phyloP scores from a whole-genome alignment of 208 protist genomes.

The Leishmania arabica region DNA sequence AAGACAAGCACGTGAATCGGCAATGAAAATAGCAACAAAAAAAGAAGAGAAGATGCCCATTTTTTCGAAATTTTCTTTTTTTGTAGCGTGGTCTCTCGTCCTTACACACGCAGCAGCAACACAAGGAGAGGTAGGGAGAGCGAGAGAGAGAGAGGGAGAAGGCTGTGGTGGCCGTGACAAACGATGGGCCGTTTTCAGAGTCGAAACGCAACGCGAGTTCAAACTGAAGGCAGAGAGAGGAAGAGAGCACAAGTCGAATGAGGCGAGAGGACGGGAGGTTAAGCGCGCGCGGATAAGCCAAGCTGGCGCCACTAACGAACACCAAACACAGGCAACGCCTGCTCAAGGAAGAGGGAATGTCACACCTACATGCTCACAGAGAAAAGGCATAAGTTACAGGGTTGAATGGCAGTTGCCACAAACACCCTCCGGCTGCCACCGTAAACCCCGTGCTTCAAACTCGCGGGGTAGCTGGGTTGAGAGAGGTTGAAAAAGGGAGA shows the following conservation, averaged over 20 bases:
- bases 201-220: neutral
- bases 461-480: neutral
- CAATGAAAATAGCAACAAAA: neutral
- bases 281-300: neutral
- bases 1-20: neutral
- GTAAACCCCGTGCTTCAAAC: neutral
- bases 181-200: neutral
- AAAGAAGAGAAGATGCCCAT: neutral
- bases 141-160: neutral
- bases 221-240: neutral
- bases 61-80: neutral
- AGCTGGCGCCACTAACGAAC: neutral
- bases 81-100: neutral
- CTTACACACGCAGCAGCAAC: neutral
- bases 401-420: no score
- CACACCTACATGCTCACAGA: neutral
- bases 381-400: neutral
- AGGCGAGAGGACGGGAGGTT: neutral
- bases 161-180: neutral
- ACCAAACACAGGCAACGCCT: neutral
- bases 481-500: neutral
- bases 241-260: neutral
- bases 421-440: neutral
- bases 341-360: neutral
- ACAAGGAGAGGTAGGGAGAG: neutral